Evolutionary conservation across 78 protist species (phyloP).

Genomic region (Dictyostelium capitatum): DNA sequence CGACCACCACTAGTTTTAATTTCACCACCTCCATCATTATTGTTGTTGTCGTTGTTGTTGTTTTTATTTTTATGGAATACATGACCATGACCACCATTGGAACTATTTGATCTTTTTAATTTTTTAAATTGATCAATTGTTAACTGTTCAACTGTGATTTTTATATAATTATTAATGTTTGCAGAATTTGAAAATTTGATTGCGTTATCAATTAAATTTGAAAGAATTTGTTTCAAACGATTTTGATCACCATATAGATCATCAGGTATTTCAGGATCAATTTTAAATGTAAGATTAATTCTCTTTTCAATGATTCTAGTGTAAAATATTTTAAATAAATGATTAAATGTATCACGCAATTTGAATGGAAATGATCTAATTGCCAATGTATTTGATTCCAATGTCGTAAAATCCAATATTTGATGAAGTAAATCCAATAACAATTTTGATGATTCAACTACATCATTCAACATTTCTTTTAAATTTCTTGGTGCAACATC

Average conservation of each 20-base stretch:
- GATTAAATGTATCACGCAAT: slow-evolving; percentile 3
- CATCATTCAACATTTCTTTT: slow-evolving; percentile 52
- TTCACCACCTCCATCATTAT: no score
- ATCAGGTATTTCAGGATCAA: slow-evolving; percentile 43
- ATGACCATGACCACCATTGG: no score
- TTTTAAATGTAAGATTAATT: slow-evolving; percentile 1
- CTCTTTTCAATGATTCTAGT: slow-evolving; percentile 27
- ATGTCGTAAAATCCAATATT: slow-evolving; percentile 42
- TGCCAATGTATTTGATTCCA: slow-evolving; percentile 6
- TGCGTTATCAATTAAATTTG: slow-evolving; percentile 53
- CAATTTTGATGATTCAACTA: slow-evolving; percentile 25
- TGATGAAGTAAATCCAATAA: slow-evolving; percentile 38
- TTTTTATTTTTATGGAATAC: no score
- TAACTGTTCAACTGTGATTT: not conserved
- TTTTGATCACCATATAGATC: slow-evolving; percentile 48
- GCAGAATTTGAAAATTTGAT: slow-evolving; percentile 50
- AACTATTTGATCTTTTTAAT: not conserved
- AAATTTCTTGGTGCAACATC: slow-evolving; percentile 47
- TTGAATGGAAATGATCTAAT: slow-evolving; percentile 29
- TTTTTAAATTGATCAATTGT: not conserved
- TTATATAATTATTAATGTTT: not conserved
- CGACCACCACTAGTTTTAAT: not conserved
- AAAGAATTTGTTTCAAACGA: slow-evolving; percentile 44
- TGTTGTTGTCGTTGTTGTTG: no score
- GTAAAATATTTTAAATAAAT: slow-evolving; percentile 15